Base-by-base conservation (phyloP, 371 early-diverging fungal species). In the Mortierella sp. region DNA sequence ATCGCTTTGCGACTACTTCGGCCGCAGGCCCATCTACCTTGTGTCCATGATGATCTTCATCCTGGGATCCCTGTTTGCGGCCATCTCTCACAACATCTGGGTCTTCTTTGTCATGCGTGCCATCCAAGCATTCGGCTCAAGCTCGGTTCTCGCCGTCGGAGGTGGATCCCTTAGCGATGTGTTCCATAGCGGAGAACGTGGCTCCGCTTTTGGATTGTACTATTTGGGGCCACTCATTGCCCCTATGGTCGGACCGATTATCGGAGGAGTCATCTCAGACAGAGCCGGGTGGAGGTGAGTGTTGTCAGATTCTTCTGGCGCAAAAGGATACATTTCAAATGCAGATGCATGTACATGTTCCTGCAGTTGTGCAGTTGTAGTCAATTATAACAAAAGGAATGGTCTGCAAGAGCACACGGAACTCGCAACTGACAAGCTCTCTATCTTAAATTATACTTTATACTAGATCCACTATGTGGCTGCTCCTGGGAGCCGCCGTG, bases 81-180 rank as follows among this genome's bases (percentile, higher is more conserved):
- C 89, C 9, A 57, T 86, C 37, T 71, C 88, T 7, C 63, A 63
- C n/a, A 83, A 64, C 34, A 83, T 86, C 58, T 57, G 68, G 19
- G 66, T 79, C 19, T 77, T 92, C 34, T 77, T 91, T 29, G 72
- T 76, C 12, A 81, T 87, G 56, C 88, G 92, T 2, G 81, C 88
- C 58, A 61, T 91, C 31, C 92, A 92, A 67, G 84, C 90, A 1
- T 82, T 86, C 40, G 91, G 92, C 0, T 77, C 88, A 7, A 85
- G 87, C 28, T 88, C 92, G 0, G 88, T 87, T 0, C 81, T 89
- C 25, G 82, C 90, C 2, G 84, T 91, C 2, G 90, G 92, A 8
- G 89, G 89, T 3, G 91, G 91, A 0, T 83, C 88, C 10, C 84
- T 91, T 16, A 84, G 88, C 48, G 90, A 91, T 61, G 82, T 90